phyloP scores from a whole-genome alignment of 768 basidiomycete genomes.

The Leccinum rimulosum region DNA sequence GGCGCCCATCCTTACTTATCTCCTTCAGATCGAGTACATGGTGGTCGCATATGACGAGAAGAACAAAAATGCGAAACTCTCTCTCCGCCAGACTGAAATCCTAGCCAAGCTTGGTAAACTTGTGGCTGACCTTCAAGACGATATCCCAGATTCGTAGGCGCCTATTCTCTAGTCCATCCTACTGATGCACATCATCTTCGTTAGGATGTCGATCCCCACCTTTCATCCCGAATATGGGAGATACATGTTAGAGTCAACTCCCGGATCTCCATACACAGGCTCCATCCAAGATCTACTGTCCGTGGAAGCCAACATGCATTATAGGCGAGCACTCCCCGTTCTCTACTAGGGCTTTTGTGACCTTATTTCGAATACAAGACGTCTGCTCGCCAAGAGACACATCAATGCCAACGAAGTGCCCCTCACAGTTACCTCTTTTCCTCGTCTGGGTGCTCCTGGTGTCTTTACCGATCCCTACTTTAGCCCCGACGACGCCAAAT shows the following conservation, averaged over 20 bases:
- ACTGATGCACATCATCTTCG: constrained; percentile 1
- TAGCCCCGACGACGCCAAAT: constrained; percentile 70
- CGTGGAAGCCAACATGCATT: constrained; percentile 94
- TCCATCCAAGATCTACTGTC: constrained; percentile 80
- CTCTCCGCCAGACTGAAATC: constrained; percentile 94
- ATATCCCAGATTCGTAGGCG: constrained; percentile 53
- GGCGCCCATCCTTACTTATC: constrained; percentile 9
- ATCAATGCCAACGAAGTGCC: constrained; percentile 86
- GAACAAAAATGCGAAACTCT: constrained; percentile 78
- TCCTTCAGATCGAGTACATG: constrained; percentile 88
- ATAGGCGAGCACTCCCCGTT: constrained; percentile 51
- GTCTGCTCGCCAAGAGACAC: constrained; percentile 78
- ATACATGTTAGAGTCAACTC: constrained; percentile 98
- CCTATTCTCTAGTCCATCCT: neutral
- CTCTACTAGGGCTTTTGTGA: neutral
- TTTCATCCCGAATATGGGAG: constrained; percentile 99
- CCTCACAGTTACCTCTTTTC: constrained; percentile 93
- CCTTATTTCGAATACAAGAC: constrained; percentile 44
- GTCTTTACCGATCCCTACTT: constrained; percentile 91
- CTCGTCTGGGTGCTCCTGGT: constrained; percentile 83
- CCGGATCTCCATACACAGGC: constrained; percentile 92
- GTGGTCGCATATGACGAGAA: constrained; percentile 82
- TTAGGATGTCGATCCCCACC: constrained; percentile 73
- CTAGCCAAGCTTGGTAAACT: constrained; percentile 72
- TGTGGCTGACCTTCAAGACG: constrained; percentile 59